These are phyloP conservation scores for Cercospora zeae-maydis DNA, from an alignment of 2,329 filamentous ascomycete species.

Conservation along the genomic window DNA sequence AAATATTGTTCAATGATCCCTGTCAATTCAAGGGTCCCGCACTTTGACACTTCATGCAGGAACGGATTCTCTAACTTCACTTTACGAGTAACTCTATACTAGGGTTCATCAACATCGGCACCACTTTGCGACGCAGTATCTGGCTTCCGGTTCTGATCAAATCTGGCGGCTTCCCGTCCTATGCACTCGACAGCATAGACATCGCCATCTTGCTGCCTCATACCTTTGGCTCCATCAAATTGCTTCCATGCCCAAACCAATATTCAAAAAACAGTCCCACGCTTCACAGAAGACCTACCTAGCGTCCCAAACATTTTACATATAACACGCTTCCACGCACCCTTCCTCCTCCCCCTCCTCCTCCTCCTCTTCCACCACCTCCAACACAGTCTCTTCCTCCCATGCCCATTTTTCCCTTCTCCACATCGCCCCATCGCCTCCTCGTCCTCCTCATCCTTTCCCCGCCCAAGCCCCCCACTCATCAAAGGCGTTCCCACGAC, in stretches of 20 bases:
- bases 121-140: background rate
- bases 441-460: background rate
- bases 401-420: too few relatives aligned
- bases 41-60: background rate
- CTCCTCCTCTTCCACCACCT: too few relatives aligned
- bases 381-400: too few relatives aligned
- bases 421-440: background rate
- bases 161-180: too few relatives aligned
- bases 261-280: background rate
- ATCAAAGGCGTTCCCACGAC: background rate
- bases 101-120: background rate
- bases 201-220: background rate
- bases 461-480: background rate
- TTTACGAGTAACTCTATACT: background rate
- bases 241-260: background rate
- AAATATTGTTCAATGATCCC: constrained; percentile 3
- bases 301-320: background rate
- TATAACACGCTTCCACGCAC: background rate
- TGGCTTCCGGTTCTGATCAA: background rate
- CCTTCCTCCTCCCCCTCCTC: background rate
- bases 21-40: background rate
- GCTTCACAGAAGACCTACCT: background rate
- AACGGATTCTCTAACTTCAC: background rate
- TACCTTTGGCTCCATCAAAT: background rate
- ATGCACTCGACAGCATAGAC: background rate